A percentile compares a stretch with the other conserved stretches of the same genome.
Evolutionary conservation across 2,329 filamentous ascomycete genomes (phyloP).

Genomic region (Cercospora sesami): DNA sequence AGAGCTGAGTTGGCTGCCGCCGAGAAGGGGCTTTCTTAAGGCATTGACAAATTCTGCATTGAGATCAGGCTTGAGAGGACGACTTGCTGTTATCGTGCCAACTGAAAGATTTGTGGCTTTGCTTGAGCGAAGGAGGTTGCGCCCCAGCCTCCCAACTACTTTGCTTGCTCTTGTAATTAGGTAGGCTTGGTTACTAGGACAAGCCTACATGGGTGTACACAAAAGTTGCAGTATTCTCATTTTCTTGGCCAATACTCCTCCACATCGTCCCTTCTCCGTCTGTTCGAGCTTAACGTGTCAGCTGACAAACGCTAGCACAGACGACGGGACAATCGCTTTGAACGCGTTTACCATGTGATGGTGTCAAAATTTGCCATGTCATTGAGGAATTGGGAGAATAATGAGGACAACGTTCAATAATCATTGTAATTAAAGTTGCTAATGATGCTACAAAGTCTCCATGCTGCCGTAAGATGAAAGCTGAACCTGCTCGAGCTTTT

Average conservation of each 20-base stretch:
- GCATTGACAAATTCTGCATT: background rate
- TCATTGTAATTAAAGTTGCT: background rate
- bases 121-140: background rate
- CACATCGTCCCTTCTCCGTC: background rate
- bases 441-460: background rate
- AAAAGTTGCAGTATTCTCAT: background rate
- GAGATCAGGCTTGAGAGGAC: background rate
- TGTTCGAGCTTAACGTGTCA: background rate
- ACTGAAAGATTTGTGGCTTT: background rate
- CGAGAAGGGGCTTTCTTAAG: background rate
- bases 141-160: background rate
- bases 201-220: background rate
- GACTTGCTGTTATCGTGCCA: background rate
- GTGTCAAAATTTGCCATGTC: background rate
- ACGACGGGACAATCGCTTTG: background rate
- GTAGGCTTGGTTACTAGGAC: background rate
- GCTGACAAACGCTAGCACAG: background rate
- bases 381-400: background rate
- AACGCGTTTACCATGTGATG: background rate
- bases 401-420: background rate
- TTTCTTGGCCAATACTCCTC: background rate
- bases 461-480: background rate
- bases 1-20: background rate
- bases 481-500: constrained; percentile 1
- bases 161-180: background rate